Base-by-base conservation (phyloP, 306 rosid species). In the Vigna angularis region DNA sequence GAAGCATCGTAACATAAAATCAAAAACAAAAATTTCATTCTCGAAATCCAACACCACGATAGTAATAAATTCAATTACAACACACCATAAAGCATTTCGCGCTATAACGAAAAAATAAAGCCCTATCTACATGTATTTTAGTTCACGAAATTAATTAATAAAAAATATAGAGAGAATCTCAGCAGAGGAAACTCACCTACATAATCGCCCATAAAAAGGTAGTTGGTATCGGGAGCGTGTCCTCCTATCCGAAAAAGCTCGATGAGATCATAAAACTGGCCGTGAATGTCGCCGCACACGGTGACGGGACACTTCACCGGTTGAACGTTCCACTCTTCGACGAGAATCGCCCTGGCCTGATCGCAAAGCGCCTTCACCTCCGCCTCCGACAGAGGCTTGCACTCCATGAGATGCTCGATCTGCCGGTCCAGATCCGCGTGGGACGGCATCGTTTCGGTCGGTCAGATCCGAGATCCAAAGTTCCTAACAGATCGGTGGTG, bases 251-350 rank as follows among this genome's bases (percentile, higher is more conserved):
- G 93, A 61, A 94, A 94, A n/a, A 94, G 89, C 87, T 94, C 98
- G 83, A 94, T 86, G 82, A 94, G 98, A 87, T 94, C 98, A 82
- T 94, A 94, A 83, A 94, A 94, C 84, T 94, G 98, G 17, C 98
- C 98, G 16, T 94, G 98, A 68, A 94, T 94, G 73, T 94, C 98
- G 0, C 98, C 98, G 38, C 98, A 94, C 20, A 94, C 96, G 74
- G 98, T 94, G 59, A 94, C 98, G 6, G 98, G 98, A 42, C 98
- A 94, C 90, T 94, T 94, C 51, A 94, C 98, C 80, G 98, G 98
- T 80, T 94, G 98, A 13, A 94, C 98, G 89, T 94, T 94, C 97
- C 96, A 91, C 82, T 94, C 98, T 84, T 94, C 98, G 7, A 92
- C 98, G 38, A 94, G 91, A 75, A 94, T 88, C 85, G 97, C 90